phyloP scores from a whole-genome alignment of 2,329 filamentous ascomycete species.

The Cryphonectria japonica region DNA sequence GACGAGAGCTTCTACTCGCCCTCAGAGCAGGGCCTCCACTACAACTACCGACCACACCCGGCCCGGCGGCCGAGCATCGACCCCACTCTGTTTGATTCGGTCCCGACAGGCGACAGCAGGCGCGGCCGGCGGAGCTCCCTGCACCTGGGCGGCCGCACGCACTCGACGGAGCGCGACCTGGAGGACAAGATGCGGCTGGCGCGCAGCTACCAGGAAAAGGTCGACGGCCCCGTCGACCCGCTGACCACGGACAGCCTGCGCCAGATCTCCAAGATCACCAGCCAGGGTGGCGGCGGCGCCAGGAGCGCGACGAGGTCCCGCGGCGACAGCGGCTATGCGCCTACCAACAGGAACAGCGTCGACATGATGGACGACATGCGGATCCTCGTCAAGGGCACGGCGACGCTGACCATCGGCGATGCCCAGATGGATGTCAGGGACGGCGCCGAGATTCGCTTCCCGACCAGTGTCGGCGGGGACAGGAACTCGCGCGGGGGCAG shows the following conservation, averaged over 20 bases:
- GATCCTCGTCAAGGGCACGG: slow-evolving; percentile 61
- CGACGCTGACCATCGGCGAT: slow-evolving; percentile 59
- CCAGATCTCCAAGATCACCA: slow-evolving; percentile 55
- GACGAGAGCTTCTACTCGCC: slow-evolving; percentile 45
- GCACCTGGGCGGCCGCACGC: slow-evolving; percentile 39
- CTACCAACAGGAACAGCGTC: slow-evolving; percentile 60
- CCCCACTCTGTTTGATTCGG: slow-evolving; percentile 46
- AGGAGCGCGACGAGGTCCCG: slow-evolving; percentile 63
- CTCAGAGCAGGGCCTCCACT: slow-evolving; percentile 33
- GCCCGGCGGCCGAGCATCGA: slow-evolving; percentile 40
- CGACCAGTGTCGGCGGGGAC: slow-evolving; percentile 48
- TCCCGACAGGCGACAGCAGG: slow-evolving; percentile 36
- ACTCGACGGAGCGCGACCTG: slow-evolving; percentile 34
- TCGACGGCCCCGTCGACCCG: slow-evolving; percentile 48
- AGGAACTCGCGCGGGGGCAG: slow-evolving; percentile 33
- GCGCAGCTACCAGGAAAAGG: slow-evolving; percentile 56
- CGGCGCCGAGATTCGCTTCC: slow-evolving; percentile 64
- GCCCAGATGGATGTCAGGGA: slow-evolving; percentile 62
- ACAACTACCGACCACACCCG: slow-evolving; percentile 36
- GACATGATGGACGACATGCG: slow-evolving; percentile 59
- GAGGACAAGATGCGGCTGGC: slow-evolving; percentile 50
- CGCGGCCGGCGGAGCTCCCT: slow-evolving; percentile 44
- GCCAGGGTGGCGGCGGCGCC: slow-evolving; percentile 49
- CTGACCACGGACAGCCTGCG: slow-evolving; percentile 61
- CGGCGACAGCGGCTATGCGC: slow-evolving; percentile 66